Base-by-base conservation (phyloP, 169 alveolate species). In the Plasmodium fragile region DNA sequence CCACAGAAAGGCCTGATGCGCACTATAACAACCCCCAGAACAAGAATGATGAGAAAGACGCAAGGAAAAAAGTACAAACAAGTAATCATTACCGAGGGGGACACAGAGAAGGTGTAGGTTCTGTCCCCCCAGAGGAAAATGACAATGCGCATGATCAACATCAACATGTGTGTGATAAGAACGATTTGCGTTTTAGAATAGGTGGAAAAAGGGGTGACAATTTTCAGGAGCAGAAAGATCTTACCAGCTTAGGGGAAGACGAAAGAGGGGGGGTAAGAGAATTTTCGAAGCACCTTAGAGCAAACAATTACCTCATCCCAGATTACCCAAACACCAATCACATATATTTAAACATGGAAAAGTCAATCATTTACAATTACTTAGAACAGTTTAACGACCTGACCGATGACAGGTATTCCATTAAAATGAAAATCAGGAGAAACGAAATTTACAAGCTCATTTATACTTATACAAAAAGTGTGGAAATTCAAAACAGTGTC, bases 401-500 rank as follows among this genome's bases (percentile, higher is more conserved):
- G 8, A 69, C 30, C 25, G 82, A 83, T 41, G 92, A 83, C 36
- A 83, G 13, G 13, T 83, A 83, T 70, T 32, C 82, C 18, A 28
- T 43, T 2, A 71, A 83, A 69, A 83, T 83, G 92, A 65, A 83
- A 22, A 65, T 83, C 43, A 83, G 70, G 77, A 83, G 71, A 83
- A 69, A 83, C 34, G 82, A 83, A 43, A 83, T 83, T 36, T 83
- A 83, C 28, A 83, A 83, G n/a, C 16, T 83, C 11, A 83, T 83
- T 18, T 83, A 83, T 53, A 83, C 82, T 0, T 83, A 83, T 18
- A 69, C 92, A 25, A 83, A 83, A 25, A 65, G 77, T 69, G 92
- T 83, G 4, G 92, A 83, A 18, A 83, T 69, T 22, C 82, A 83
- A 18, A 83, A 83, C 25, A 69, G 32, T 11, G 73, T 83, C 7